Evolutionary conservation across 1,284 basidiomycete genomes (phyloP).

Genomic region (Leccinum huronense): DNA sequence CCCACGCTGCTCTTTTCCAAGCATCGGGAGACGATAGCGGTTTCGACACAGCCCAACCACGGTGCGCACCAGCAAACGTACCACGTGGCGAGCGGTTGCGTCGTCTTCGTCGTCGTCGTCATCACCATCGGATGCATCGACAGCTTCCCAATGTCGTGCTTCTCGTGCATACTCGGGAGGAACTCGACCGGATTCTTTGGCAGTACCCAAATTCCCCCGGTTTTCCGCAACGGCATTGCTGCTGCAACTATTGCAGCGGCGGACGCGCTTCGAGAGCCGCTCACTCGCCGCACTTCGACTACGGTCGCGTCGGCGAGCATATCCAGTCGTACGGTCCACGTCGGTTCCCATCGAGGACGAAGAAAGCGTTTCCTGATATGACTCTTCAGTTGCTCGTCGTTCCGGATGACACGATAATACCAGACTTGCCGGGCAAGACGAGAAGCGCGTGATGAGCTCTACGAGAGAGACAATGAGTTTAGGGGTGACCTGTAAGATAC

Average conservation of each 20-base stretch:
- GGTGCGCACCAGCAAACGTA: conserved; percentile 21
- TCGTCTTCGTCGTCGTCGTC: conserved; percentile 2
- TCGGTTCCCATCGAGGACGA: conserved; percentile 8
- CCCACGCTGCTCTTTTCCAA: conserved; percentile 13
- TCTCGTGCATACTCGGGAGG: conserved; percentile 10
- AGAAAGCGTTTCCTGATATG: conserved; percentile 18
- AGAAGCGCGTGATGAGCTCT: conserved; percentile 11
- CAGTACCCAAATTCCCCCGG: conserved; percentile 4
- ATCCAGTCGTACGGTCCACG: conserved; percentile 6
- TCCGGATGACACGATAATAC: conserved; percentile 4
- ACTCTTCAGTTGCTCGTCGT: conserved; percentile 4
- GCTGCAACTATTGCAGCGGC: conserved; percentile 12
- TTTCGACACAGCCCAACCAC: conserved; percentile 28
- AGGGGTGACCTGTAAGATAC: no score
- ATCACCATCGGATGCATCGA: conserved; percentile 1
- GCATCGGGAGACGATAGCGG: conserved; percentile 17
- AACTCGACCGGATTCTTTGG: conserved; percentile 17
- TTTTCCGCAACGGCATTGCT: conserved; percentile 15
- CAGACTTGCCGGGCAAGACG: conserved; percentile 5
- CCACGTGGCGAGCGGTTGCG: conserved; percentile 18
- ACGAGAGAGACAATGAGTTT: no score
- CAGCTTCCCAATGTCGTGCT: conserved; percentile 4
- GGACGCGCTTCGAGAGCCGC: conserved; percentile 30
- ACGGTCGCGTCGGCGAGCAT: conserved; percentile 15
- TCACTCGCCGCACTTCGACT: conserved; percentile 26